Evolutionary conservation across 1,284 basidiomycete genomes (phyloP), one percentile per base, ranked within the genome.

Genomic region (Marasmius oreades): DNA sequence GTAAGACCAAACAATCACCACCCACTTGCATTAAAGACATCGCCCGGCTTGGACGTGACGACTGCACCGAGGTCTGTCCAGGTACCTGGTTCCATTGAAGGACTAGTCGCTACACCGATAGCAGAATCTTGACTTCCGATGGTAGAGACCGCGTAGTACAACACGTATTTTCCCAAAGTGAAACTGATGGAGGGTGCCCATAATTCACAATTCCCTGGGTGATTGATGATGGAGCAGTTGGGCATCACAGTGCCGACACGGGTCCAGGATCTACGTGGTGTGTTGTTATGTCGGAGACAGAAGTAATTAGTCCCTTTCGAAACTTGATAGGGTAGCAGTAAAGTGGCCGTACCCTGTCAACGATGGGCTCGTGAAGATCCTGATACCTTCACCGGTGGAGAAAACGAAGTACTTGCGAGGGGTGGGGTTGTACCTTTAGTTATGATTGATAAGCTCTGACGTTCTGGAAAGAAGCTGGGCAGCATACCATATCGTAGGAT

Each of bases 31-130:
- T 71, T 71, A 62, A 64, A 71, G 16, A 60, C 52, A 55, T 66
- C 67, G 36, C 69, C 66, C 1, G 62, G 52, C 11, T 56, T 56
- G 0, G 69, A 69, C 4, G 60, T 59, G 50, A 71, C 64, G 4
- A 73, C 69, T 7, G 63, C 61, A 10, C 71, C 71, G 16, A 66
- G 63, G 56, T 73, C 71, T 4, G 64, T 67, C 71, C 71, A 73
- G 0, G 66, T 65, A 10, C 69, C 71, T 12, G 67, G 62, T 42
- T 68, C 66, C 66, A 70, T 68, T 8, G 68, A 65, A 5, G 51
- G 44, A 54, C 67, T 69, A 0, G 68, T 71, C 2, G 70, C 70
- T 18, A 71, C 63, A 0, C 70, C 70, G 55, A 71, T 71, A 14
- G 61, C 67, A 18, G 70, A 70, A 45, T 70, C 62, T 57, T 69